phyloP scores from a whole-genome alignment of 371 early-diverging fungal species.

The Rhizomucor pusillus region DNA sequence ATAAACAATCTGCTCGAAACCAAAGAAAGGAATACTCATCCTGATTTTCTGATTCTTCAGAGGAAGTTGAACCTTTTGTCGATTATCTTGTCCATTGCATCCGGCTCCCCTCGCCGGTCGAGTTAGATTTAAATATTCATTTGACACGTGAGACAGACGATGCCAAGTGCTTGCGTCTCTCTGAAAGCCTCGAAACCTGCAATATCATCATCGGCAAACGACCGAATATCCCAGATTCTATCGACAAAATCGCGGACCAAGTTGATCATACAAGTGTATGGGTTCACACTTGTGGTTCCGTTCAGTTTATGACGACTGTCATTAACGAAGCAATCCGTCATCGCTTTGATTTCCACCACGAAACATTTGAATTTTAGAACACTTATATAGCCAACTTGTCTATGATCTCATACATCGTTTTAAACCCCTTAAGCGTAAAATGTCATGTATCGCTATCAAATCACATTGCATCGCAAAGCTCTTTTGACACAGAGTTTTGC shows the following conservation, averaged over 20 bases:
- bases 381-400: too few species aligned
- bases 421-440: too few species aligned
- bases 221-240: slow-evolving; percentile 20
- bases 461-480: too few species aligned
- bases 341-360: slow-evolving; percentile 32
- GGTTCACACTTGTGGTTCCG: slow-evolving; percentile 39
- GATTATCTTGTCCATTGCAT: slow-evolving; percentile 31
- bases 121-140: slow-evolving; percentile 25
- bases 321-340: slow-evolving; percentile 29
- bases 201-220: slow-evolving; percentile 19
- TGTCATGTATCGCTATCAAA: too few species aligned
- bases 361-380: slow-evolving; percentile 50
- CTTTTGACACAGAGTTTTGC: too few species aligned
- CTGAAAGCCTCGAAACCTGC: slow-evolving; percentile 3
- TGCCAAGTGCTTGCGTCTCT: slow-evolving; percentile 8
- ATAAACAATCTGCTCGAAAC: not conserved
- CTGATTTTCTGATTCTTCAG: slow-evolving; percentile 16
- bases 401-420: too few species aligned
- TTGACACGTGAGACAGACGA: slow-evolving; percentile 27
- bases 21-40: too few species aligned
- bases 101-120: slow-evolving; percentile 21
- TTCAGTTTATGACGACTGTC: slow-evolving; percentile 29
- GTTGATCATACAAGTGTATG: slow-evolving; percentile 20
- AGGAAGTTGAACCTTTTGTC: slow-evolving; percentile 32
- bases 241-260: too few species aligned